Base-by-base conservation (phyloP, 495 filamentous ascomycete species). In the Penicillium riverlandense region DNA sequence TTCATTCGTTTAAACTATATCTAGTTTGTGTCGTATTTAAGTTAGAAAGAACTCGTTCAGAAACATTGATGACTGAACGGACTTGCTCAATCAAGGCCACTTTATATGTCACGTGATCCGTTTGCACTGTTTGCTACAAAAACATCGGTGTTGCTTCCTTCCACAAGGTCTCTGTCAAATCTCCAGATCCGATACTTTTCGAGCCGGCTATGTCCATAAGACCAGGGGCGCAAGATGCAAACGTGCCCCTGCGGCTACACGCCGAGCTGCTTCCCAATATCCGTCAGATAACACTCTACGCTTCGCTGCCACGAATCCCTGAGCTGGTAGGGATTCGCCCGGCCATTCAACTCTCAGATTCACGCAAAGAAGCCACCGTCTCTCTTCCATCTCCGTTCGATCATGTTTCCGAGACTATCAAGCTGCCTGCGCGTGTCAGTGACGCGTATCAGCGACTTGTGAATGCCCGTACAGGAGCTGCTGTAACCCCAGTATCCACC, bases 201-300 rank as follows among this genome's bases (percentile, higher is more conserved):
- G 16, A 43, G 22, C 22, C 22, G 7, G 11, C 37, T 45, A 37
- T 39, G 35, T n/a, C 9, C 43, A 39, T 11, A 28, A 14, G 27
- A 37, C 28, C 29, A 39, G 2, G 12, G 22, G 13, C 10, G 15
- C 30, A 30, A 30, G 15, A 45, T 51, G 30, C 47, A 43, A 34
- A 55, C 14, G 15, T 39, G 1, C 29, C 52, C 6, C 41, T 80
- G 13, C 65, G 71, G 38, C 70, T 96, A 13, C 90, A 96, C 57
- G 88, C 90, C 11, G 92, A 98, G 71, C 77, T 92, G 0, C 75
- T 96, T 5, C 72, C 81, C 46, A 88, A 96, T 57, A 94, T 98
- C 52, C 82, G 83, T 10, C 86, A 90, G 61, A 74, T 95, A 36
- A 86, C 85, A 4, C 66, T 95, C 13, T 83, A 82, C 46, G 79